phyloP scores from a whole-genome alignment of 225 moss, liverwort and hornwort species.

The Marchantia polymorpha region DNA sequence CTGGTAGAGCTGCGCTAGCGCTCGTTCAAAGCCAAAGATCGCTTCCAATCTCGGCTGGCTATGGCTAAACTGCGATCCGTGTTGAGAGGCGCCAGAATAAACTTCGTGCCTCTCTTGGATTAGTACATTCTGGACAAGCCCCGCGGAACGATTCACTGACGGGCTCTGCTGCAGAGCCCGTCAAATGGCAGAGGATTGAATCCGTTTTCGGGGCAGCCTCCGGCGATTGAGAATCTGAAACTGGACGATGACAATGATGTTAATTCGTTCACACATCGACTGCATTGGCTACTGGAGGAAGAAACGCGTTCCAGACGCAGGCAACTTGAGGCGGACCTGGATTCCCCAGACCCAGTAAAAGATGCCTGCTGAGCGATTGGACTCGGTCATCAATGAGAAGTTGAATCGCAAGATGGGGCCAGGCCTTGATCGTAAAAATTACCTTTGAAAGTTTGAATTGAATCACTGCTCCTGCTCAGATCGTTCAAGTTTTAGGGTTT shows the following conservation, averaged over 20 bases:
- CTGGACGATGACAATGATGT: not conserved
- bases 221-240: no score
- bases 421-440: not conserved
- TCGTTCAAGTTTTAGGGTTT: no score
- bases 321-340: no score
- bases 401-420: conserved; percentile 7
- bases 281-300: not conserved
- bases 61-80: conserved; percentile 29
- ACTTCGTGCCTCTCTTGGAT: conserved; percentile 42
- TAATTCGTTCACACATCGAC: no score
- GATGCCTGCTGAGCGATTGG: conserved; percentile 19
- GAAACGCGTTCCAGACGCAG: not conserved
- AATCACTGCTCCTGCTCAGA: no score
- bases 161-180: no score
- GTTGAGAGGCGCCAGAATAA: conserved; percentile 31
- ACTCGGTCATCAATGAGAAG: conserved; percentile 27
- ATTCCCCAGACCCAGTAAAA: not conserved
- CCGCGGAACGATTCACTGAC: no score
- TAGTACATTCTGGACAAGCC: conserved; percentile 29
- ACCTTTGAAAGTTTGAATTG: not conserved
- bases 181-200: no score
- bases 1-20: conserved; percentile 4
- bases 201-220: no score
- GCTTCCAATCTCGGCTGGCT: conserved; percentile 19
- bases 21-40: conserved; percentile 19